Base-by-base conservation (phyloP, 352 stramenopile species). In the Pythium rishiriense region DNA sequence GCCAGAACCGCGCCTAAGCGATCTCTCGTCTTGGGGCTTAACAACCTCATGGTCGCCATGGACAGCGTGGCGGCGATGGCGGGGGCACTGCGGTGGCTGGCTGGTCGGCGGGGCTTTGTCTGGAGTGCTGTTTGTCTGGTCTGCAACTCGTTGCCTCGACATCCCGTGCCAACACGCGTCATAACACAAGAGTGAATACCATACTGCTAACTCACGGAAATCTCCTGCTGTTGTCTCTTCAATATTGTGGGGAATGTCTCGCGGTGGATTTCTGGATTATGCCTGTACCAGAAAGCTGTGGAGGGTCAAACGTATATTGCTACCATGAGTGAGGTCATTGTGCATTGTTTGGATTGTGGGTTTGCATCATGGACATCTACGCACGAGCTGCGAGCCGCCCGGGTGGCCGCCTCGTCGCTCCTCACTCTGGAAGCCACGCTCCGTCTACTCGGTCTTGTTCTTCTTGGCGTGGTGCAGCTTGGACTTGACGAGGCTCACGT, bases 1-100 rank as follows among this genome's bases (percentile, higher is more conserved):
- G 84, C 62, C 87, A 94, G 75, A 94, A 96, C 81, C 87, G 87
- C 62, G 83, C 78, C 79, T 96, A 94, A 87, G 71, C 51, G 50
- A n/a, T n/a, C n/a, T n/a, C n/a, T n/a, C n/a, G n/a, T n/a, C n/a
- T n/a, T n/a, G n/a, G n/a, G n/a, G n/a, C n/a, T n/a, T 12, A 2
- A 21, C 33, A 15, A 22, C n/a, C 26, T 19, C 50, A 24, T 33
- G 37, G 50, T 56, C 26, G 45, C 45, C 31, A 21, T 35, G 46
- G n/a, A n/a, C n/a, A n/a, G n/a, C 46, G n/a, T 52, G 46, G 22
- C 24, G 21, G 43, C 43, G 43, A n/a, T 49, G 31, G 31, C 10
- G 31, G 31, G 31, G 10, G 5, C 31, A 35, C 10, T 35, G 31
- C 10, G 31, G 31, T 26, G 2, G 26, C 46, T 47, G 17, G 35